Percentiles rank a stretch among this genome's conserved stretches.
These are phyloP conservation scores for Nannochloropsis gaditana DNA, from an alignment of 108 stramenopile genomes.

Conservation along the genomic window DNA sequence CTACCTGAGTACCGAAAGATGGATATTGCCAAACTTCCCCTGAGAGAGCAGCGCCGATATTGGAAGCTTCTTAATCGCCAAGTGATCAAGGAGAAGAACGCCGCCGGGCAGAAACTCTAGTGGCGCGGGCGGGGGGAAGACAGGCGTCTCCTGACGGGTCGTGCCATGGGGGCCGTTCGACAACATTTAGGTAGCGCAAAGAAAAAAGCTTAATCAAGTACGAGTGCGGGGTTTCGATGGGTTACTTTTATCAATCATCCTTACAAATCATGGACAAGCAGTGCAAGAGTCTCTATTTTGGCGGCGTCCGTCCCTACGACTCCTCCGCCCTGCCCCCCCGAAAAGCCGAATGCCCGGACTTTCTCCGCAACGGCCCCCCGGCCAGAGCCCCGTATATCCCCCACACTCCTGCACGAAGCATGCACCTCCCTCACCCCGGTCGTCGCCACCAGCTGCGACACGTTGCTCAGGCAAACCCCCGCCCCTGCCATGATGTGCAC, in stretches of 20 bases:
- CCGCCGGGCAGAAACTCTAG: not conserved
- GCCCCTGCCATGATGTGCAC: not conserved
- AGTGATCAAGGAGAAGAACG: constrained; percentile 14
- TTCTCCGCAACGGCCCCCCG: not conserved
- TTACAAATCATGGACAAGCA: not conserved
- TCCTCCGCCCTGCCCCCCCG: not conserved
- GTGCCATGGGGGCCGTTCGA: too few relatives aligned
- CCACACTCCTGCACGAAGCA: not conserved
- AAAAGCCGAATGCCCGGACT: not conserved
- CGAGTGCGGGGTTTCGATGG: too few relatives aligned
- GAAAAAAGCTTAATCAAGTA: too few relatives aligned
- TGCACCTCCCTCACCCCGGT: not conserved
- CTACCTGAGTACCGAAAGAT: constrained; percentile 11
- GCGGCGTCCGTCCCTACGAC: not conserved
- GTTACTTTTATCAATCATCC: not conserved
- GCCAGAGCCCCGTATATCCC: not conserved
- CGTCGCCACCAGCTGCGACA: not conserved
- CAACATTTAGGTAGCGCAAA: too few relatives aligned
- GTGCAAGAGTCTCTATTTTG: not conserved
- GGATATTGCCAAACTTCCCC: not conserved
- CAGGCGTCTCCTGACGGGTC: not conserved
- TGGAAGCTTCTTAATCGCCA: not conserved
- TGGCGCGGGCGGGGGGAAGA: not conserved
- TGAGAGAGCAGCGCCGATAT: constrained; percentile 13
- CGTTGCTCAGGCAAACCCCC: not conserved